A percentile compares a stretch with the other conserved stretches of the same genome.
Conservation (phyloP, 2,329 filamentous ascomycete species). For the Rhexocercosporidium sp. region DNA sequence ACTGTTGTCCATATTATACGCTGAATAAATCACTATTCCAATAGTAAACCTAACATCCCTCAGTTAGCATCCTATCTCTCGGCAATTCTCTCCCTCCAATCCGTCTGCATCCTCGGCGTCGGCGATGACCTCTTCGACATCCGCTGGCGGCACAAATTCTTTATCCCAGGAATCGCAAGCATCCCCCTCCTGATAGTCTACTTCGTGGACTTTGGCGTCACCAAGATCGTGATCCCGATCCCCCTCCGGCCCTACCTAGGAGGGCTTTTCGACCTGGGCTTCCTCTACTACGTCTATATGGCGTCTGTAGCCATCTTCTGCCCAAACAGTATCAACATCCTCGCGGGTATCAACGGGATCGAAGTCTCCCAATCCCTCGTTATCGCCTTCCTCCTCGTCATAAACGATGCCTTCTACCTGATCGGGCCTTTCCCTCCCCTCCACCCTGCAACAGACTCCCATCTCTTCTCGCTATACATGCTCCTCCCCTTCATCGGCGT, state of each 20-base stretch:
- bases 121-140: constrained; percentile 98
- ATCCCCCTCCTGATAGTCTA: constrained; percentile 96
- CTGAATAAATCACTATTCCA: not conserved
- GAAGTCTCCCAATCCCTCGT: constrained; percentile 94
- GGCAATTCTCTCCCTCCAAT: constrained; percentile 90
- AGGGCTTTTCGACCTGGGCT: constrained; percentile 76
- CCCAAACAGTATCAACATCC: constrained; percentile 98
- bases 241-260: constrained; percentile 85
- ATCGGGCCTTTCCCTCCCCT: constrained; percentile 71
- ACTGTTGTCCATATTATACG: not conserved
- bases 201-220: constrained; percentile 98
- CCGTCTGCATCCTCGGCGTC: constrained; percentile 87
- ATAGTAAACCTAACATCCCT: constrained; percentile 12
- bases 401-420: constrained; percentile 91
- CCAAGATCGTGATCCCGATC: constrained; percentile 88
- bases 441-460: constrained; percentile 93
- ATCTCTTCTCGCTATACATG: constrained; percentile 94
- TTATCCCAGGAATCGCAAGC: constrained; percentile 92
- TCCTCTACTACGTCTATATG: constrained; percentile 96
- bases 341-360: constrained; percentile 99
- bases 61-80: constrained; percentile 94
- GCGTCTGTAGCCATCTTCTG: constrained; percentile 95
- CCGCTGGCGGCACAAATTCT: constrained; percentile 97
- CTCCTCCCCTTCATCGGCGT: constrained; percentile 94
- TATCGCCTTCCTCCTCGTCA: constrained; percentile 79